These are phyloP conservation scores for Fennellomyces sp. DNA, from an alignment of 371 early-diverging fungal species.

Conservation along the genomic window DNA sequence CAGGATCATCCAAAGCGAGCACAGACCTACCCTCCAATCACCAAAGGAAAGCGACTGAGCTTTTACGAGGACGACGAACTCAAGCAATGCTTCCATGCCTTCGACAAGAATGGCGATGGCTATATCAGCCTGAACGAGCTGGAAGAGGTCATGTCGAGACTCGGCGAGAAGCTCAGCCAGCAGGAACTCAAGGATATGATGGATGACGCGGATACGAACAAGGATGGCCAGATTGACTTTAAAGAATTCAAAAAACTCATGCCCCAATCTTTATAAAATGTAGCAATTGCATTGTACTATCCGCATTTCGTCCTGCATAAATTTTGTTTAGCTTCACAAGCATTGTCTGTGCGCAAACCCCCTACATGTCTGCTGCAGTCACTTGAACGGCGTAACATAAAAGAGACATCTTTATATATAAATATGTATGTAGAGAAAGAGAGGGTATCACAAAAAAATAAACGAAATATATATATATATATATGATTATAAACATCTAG, in stretches of 20 bases:
- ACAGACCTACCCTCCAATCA: conserved; percentile 10
- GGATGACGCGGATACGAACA: conserved; percentile 71
- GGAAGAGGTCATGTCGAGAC: conserved; percentile 64
- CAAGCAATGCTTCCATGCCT: conserved; percentile 64
- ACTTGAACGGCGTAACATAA: too few relatives aligned
- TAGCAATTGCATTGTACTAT: too few relatives aligned
- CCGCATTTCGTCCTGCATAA: too few relatives aligned
- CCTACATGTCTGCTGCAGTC: too few relatives aligned
- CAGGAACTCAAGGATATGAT: conserved; percentile 81
- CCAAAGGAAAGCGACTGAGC: conserved; percentile 11
- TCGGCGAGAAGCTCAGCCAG: conserved; percentile 67
- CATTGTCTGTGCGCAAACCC: neutral
- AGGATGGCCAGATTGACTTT: conserved; percentile 59
- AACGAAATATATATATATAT: neutral
- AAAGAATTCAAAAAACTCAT: conserved; percentile 38
- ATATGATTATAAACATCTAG: neutral
- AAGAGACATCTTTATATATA: neutral
- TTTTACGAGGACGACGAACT: conserved; percentile 60
- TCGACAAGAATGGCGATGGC: conserved; percentile 72
- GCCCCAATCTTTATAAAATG: neutral
- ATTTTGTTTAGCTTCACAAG: too few relatives aligned
- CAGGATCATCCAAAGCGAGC: conserved; percentile 12
- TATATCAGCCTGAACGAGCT: conserved; percentile 66
- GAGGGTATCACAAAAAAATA: neutral
- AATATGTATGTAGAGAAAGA: neutral